Evolutionary conservation across 139 green algal genomes (phyloP).

Genomic region (Astrephomene gubernaculifera): DNA sequence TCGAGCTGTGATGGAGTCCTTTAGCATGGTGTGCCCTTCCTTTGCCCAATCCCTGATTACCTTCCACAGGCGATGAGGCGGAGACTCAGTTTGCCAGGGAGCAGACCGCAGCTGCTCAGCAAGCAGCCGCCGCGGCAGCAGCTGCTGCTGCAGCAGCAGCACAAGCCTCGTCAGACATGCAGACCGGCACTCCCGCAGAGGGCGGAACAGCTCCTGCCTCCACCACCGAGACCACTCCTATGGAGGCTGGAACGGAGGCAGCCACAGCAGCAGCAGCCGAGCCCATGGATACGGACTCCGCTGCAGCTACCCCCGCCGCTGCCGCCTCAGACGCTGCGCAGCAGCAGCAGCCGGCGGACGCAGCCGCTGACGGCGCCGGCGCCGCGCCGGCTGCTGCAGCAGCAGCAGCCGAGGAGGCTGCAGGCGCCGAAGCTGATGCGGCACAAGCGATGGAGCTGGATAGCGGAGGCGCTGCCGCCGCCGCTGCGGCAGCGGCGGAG

Average conservation of each 20-base stretch:
- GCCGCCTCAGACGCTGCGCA: not conserved
- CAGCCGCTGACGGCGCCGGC: not conserved
- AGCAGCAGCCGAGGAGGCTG: not conserved
- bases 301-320: not conserved
- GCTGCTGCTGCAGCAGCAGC: constrained; percentile 8
- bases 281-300: constrained; percentile 39
- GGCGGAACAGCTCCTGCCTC: too few relatives aligned
- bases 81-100: constrained; percentile 31
- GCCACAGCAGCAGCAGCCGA: not conserved
- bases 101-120: constrained; percentile 15
- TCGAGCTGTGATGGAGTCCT: too few relatives aligned
- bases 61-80: constrained; percentile 32
- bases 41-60: too few relatives aligned
- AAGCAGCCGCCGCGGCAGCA: not conserved
- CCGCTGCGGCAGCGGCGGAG: constrained; percentile 1
- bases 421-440: not conserved
- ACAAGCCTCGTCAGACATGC: too few relatives aligned
- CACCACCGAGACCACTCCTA: too few relatives aligned
- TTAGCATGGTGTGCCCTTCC: too few relatives aligned
- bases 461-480: constrained; percentile 4
- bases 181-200: too few relatives aligned
- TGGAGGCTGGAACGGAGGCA: not conserved
- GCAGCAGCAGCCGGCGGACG: not conserved
- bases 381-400: not conserved
- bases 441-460: constrained; percentile 37